Conservation (phyloP, 139 green algal species). For the Coelastrella sp. region DNA sequence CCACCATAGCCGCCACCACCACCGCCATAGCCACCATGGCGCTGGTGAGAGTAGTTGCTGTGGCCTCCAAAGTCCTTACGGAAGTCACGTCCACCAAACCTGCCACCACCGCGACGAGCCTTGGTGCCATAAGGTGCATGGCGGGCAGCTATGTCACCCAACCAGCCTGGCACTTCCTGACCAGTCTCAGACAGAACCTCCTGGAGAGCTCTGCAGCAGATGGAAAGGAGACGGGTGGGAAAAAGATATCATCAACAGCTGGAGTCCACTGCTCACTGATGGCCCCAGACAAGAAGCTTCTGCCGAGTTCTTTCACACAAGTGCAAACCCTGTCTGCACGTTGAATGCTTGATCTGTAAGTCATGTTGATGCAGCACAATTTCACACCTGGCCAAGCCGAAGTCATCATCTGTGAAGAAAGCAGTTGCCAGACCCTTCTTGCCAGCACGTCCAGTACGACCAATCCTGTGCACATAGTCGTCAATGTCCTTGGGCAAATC, state of each 20-base stretch:
- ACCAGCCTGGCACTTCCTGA: slow-evolving; percentile 95
- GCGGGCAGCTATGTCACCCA: slow-evolving; percentile 82
- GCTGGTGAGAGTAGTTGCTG: slow-evolving; percentile 41
- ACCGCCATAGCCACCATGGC: slow-evolving; percentile 59
- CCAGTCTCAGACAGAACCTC: slow-evolving; percentile 92
- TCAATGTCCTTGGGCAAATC: slow-evolving; percentile 91
- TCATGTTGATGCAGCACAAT: not conserved
- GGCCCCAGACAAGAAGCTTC: no score
- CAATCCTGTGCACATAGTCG: slow-evolving; percentile 92
- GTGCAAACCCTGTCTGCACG: no score
- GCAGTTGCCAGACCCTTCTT: slow-evolving; percentile 98
- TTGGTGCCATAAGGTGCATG: slow-evolving; percentile 70
- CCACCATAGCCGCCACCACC: slow-evolving; percentile 56
- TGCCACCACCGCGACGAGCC: slow-evolving; percentile 64
- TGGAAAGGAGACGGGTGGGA: no score
- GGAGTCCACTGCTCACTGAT: no score
- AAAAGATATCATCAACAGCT: not conserved
- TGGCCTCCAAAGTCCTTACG: slow-evolving; percentile 76
- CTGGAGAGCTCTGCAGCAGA: slow-evolving; percentile 65
- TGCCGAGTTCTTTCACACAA: no score
- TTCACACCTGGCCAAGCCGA: slow-evolving; percentile 69
- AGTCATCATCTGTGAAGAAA: slow-evolving; percentile 96
- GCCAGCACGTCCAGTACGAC: slow-evolving; percentile 79
- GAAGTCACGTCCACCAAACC: slow-evolving; percentile 94
- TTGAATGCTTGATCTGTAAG: no score